Evolutionary conservation across 2,329 filamentous ascomycete species (phyloP).

Genomic region (Zymoseptoria brevis): DNA sequence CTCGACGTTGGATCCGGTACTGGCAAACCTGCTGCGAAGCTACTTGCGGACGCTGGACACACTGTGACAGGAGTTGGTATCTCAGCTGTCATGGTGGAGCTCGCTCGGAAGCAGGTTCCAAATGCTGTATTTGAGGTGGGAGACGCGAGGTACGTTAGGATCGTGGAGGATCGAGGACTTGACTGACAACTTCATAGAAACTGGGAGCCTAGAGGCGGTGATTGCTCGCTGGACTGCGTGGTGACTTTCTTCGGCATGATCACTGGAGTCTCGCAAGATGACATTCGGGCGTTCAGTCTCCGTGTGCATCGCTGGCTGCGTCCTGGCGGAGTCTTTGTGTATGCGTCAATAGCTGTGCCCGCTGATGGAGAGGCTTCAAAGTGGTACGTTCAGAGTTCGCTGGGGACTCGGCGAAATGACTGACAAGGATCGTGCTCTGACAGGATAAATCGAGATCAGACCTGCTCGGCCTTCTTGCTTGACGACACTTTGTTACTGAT

Average conservation of each 20-base stretch:
- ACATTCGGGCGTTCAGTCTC: conserved; percentile 11
- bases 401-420: background rate
- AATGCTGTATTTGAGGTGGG: conserved; percentile 4
- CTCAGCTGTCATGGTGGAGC: conserved; percentile 26
- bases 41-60: conserved; percentile 23
- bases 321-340: conserved; percentile 10
- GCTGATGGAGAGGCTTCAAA: conserved; percentile 1
- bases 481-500: conserved; percentile 4
- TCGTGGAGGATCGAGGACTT: background rate
- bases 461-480: background rate
- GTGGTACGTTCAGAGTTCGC: conserved; percentile 3
- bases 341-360: conserved; percentile 8
- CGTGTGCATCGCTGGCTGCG: conserved; percentile 9
- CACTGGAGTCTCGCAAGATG: conserved; percentile 8
- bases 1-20: conserved; percentile 30
- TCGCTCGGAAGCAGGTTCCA: conserved; percentile 13
- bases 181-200: background rate
- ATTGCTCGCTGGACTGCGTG: conserved; percentile 4
- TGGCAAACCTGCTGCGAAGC: conserved; percentile 24
- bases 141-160: background rate
- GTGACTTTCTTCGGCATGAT: conserved; percentile 8
- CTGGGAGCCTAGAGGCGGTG: conserved; percentile 4
- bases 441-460: background rate
- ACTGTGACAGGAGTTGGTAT: conserved; percentile 26
- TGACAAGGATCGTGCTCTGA: background rate